Evolutionary conservation across 768 basidiomycete genomes (phyloP).

Genomic region (Calocybe cyanea): DNA sequence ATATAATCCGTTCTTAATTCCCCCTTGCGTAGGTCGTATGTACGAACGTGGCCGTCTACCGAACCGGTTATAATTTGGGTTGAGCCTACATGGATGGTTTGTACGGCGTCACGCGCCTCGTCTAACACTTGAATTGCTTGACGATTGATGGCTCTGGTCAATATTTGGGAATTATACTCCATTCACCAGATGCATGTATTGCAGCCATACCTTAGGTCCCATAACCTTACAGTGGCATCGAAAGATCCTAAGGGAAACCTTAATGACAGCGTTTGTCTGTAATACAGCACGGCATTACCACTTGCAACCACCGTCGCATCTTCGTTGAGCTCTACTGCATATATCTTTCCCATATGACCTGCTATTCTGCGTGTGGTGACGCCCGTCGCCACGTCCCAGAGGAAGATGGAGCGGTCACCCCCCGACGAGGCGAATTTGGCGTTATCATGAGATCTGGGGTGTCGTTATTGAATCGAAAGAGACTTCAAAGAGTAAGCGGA

Average conservation of each 20-base stretch:
- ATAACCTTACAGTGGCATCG: conserved; percentile 86
- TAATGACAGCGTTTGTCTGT: not conserved
- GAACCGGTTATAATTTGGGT: conserved; percentile 76
- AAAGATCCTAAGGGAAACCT: conserved; percentile 65
- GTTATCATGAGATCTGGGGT: conserved; percentile 81
- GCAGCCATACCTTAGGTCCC: conserved; percentile 77
- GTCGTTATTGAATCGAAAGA: not conserved
- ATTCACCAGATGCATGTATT: not conserved
- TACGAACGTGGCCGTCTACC: conserved; percentile 88
- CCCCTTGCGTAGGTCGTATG: conserved; percentile 94
- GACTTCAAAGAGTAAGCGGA: conserved; percentile 10
- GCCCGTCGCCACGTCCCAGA: conserved; percentile 94
- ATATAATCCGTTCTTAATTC: conserved; percentile 86
- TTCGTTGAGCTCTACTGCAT: conserved; percentile 85
- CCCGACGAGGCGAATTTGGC: conserved; percentile 91
- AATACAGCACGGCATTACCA: conserved; percentile 43
- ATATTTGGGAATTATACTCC: not conserved
- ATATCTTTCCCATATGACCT: conserved; percentile 90
- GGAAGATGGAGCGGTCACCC: conserved; percentile 87
- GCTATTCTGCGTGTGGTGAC: conserved; percentile 77
- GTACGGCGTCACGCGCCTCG: conserved; percentile 85
- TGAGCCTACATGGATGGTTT: conserved; percentile 65
- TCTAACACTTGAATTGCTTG: conserved; percentile 87
- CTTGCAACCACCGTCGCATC: conserved; percentile 86
- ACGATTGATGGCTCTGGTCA: conserved; percentile 64